These are phyloP conservation scores for Podospora anserina DNA, from an alignment of 495 filamentous ascomycete genomes.

Conservation along the genomic window DNA sequence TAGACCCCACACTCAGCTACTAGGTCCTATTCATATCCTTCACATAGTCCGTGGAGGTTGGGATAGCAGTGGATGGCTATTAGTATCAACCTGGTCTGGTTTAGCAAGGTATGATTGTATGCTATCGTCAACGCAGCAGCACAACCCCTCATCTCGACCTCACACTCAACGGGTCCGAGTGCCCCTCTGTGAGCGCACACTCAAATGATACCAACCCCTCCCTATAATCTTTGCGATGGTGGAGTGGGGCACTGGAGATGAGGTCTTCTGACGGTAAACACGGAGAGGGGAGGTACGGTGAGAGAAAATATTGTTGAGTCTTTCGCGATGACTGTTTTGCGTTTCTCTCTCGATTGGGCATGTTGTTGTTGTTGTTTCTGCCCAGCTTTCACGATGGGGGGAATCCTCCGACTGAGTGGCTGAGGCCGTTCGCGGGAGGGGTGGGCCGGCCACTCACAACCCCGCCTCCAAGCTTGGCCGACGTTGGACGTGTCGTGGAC, in stretches of 20 bases:
- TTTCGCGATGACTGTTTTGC: constrained; percentile 30
- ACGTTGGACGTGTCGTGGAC: constrained; percentile 14
- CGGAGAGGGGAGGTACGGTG: no score
- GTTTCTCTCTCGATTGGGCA: constrained; percentile 14
- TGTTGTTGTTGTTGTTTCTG: constrained; percentile 29
- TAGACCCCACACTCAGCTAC: background rate
- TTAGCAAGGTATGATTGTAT: background rate
- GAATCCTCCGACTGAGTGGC: constrained; percentile 29
- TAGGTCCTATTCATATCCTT: background rate
- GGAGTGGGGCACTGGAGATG: background rate
- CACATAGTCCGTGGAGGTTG: background rate
- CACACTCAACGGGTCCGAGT: background rate
- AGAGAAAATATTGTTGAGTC: background rate
- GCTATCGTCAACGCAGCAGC: background rate
- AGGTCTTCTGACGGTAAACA: background rate
- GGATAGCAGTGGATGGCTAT: no score
- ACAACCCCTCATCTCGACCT: background rate
- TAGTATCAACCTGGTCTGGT: background rate
- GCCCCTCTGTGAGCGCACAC: background rate
- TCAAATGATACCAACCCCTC: background rate
- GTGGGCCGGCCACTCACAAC: constrained; percentile 6
- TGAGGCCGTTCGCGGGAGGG: constrained; percentile 11
- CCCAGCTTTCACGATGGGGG: constrained; percentile 16
- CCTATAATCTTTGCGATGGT: constrained; percentile 9
- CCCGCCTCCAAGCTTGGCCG: constrained; percentile 6